A percentile compares a stretch with the other conserved stretches of the same genome.
Conservation (phyloP, 1,284 basidiomycete genomes). For the Ustilago nuda region DNA sequence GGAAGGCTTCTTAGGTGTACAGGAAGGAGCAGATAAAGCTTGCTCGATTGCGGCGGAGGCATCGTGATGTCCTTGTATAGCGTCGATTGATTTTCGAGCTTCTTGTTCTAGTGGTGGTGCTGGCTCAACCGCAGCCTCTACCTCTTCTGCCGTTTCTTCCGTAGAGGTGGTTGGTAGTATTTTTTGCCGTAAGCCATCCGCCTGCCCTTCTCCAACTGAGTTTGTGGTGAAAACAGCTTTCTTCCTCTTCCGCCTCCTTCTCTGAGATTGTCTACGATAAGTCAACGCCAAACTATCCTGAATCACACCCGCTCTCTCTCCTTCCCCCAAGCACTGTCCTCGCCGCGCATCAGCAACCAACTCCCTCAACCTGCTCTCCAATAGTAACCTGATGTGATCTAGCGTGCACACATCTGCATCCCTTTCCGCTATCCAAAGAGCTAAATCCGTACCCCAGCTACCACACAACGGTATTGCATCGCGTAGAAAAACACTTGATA, state of each 20-base stretch:
- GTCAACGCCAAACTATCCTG: conserved; percentile 26
- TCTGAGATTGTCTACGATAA: conserved; percentile 24
- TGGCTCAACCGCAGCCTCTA: neutral
- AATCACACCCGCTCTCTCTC: conserved; percentile 14
- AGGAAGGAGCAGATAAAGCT: conserved; percentile 17
- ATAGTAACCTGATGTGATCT: conserved; percentile 26
- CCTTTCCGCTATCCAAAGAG: conserved; percentile 8
- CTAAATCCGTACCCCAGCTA: conserved; percentile 35
- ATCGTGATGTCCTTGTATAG: conserved; percentile 27
- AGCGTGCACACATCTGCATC: conserved; percentile 39
- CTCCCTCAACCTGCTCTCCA: conserved; percentile 29
- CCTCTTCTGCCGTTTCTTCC: neutral
- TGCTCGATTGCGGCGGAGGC: conserved; percentile 11
- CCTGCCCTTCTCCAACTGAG: no score
- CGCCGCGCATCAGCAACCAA: conserved; percentile 22
- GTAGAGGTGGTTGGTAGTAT: conserved; percentile 1
- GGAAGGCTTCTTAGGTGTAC: conserved; percentile 9
- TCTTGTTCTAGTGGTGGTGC: neutral
- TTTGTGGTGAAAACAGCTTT: neutral
- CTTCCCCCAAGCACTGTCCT: neutral
- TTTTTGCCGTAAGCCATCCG: neutral
- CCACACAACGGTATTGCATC: conserved; percentile 44
- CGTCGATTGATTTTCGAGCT: conserved; percentile 27
- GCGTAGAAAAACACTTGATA: conserved; percentile 37
- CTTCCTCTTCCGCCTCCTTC: conserved; percentile 18